Evolutionary conservation across 345 rosid species (phyloP), one percentile per base, ranked within the genome.

Genomic region (Eucalyptus rudis): DNA sequence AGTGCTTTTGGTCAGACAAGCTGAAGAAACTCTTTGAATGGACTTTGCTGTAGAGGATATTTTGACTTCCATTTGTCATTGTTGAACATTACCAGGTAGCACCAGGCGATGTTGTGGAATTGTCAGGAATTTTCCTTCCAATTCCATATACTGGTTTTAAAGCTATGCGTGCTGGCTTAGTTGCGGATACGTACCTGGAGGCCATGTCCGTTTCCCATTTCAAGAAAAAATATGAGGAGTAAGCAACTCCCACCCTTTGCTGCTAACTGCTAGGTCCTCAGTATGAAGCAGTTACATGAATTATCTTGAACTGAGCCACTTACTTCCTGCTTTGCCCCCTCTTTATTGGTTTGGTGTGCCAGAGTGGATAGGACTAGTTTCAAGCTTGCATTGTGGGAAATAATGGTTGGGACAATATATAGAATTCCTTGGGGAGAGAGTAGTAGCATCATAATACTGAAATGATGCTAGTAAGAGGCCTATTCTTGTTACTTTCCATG

Each of bases 211-310:
- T 97, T 85, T 93, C 93, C 88, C 98, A 98, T 90, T 97, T 96
- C 94, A 97, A 97, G 97, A 98, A 95, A 91, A 97, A 94, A 97
- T 98, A 98, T 79, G 99, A 98, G 89, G 97, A 98, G 99, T 98
- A 94, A 95, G 97, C 88, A 59, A 62, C 86, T 59, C 13, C 43
- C 71, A 66, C 22, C 54, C 59, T 68, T 87, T 66, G 79, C 49
- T 49, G 51, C 31, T 45, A 49, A 87, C 79, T 45, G 45, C 54
- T n/a, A 51, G 40, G 27, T 54, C 84, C 84, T 76, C 47, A 76
- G 29, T 76, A 76, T 40, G 40, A 76, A 76, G 47, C 84, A 40
- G 47, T 76, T 22, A 47, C 27, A 10, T 76, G 84, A 76, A 36
- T 76, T 68, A 68, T 68, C 80, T 31, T 68, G 44, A 68, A 68